Base-by-base conservation (phyloP, 2,329 filamentous ascomycete species). In the Neoscytalidium dimidiatum region DNA sequence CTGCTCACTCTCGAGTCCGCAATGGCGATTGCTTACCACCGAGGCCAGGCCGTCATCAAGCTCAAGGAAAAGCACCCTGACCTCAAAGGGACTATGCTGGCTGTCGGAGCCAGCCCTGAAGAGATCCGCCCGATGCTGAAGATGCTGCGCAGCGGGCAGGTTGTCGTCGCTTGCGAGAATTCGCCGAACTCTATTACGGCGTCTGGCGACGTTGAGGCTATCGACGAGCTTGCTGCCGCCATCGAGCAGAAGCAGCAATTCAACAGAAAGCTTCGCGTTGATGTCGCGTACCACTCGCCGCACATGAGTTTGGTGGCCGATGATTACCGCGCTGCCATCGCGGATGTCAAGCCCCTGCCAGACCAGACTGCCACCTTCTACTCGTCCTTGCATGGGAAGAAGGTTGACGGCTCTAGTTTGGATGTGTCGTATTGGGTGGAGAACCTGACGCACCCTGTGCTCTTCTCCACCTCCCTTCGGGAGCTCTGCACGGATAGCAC, bases 201-300 rank as follows among this genome's bases (percentile, higher is more conserved):
- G 0, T 82, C 81, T 7, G 82, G 83, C 0, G 78, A 83, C 64
- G 64, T 51, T 3, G 68, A 75, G 65, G 73, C 71, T 5, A 75
- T 83, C 3, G 66, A 74, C 0, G 71, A 76, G 48, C 67, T 73
- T 0, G 69, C 74, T 4, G 64, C 70, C 1, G 68, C 72, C 0
- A 66, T 83, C 0, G 69, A 77, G 1, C 69, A 73, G 3, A 68
- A 77, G 21, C 69, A 74, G 3, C 72, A 75, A 6, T 83, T 83
- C 66, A 74, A 71, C 3, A 72, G 78, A 0, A 66, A 71, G 13
- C 75, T 84, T 0, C 73, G 76, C 51, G 78, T 83, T 3, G 75
- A 79, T 28, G 75, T 69, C 11, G 81, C 81, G 0, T 83, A 82
- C 52, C 81, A 83, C 62, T 81, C 79, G 0, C 74, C 76, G 35